A percentile compares a stretch with the other conserved stretches of the same genome.
Conservation (phyloP, 2,329 filamentous ascomycete genomes). For the Coniochaeta sp. region DNA sequence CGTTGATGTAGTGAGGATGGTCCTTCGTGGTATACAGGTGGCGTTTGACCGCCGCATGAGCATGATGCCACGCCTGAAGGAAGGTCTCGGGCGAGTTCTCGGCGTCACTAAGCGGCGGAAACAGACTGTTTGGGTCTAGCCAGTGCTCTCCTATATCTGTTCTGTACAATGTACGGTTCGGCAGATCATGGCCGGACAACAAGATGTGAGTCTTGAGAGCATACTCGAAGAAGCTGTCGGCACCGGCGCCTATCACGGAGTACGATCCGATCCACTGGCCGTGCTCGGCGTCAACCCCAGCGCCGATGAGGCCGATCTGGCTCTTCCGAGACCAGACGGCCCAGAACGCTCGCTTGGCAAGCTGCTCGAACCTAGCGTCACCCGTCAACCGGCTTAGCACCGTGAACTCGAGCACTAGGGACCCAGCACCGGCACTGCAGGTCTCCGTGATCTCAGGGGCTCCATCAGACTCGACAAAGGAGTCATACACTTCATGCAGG, state of each 20-base stretch:
- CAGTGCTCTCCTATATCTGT: constrained; percentile 27
- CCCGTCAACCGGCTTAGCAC: constrained; percentile 83
- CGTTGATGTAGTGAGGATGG: constrained; percentile 90
- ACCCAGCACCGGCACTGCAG: constrained; percentile 94
- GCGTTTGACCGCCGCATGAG: constrained; percentile 79
- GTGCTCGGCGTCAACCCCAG: constrained; percentile 81
- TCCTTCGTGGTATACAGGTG: constrained; percentile 82
- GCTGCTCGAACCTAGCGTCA: constrained; percentile 78
- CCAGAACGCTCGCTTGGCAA: constrained; percentile 92
- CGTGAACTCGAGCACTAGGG: constrained; percentile 87
- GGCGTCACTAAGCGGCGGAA: constrained; percentile 52
- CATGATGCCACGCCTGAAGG: constrained; percentile 73
- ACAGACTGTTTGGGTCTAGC: constrained; percentile 60
- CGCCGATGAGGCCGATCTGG: constrained; percentile 78
- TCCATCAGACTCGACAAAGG: constrained; percentile 26
- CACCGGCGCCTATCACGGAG: constrained; percentile 91
- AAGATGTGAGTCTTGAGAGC: constrained; percentile 90
- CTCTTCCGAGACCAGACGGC: constrained; percentile 89
- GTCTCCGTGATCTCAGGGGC: constrained; percentile 81
- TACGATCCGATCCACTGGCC: constrained; percentile 84
- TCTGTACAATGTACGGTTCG: constrained; percentile 41
- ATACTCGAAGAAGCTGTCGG: constrained; percentile 98
- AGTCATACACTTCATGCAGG: constrained; percentile 50
- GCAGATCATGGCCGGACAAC: constrained; percentile 65
- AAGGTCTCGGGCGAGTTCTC: constrained; percentile 73